phyloP scores from a whole-genome alignment of 139 green algal species.

The Tetratostichococcus sp. region DNA sequence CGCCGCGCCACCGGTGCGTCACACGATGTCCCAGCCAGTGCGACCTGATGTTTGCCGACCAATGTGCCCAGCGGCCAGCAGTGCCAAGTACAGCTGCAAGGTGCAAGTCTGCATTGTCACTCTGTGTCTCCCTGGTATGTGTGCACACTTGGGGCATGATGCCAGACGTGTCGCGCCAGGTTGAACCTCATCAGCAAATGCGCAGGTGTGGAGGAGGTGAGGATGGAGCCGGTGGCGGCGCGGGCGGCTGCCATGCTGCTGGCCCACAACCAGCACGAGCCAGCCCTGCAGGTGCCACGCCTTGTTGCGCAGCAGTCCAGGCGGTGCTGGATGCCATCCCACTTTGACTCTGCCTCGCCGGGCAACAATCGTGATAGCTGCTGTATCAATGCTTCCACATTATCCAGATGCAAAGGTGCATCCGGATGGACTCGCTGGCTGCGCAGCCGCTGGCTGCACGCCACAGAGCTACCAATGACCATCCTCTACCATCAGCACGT shows the following conservation, averaged over 20 bases:
- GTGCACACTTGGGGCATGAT: too few species aligned
- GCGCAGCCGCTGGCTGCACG: too few species aligned
- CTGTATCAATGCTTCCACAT: slow-evolving; percentile 21
- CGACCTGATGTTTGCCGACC: slow-evolving; percentile 24
- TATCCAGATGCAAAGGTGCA: slow-evolving; percentile 19
- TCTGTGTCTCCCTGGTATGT: background rate
- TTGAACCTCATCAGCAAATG: too few species aligned
- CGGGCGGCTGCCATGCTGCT: background rate
- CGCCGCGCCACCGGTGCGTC: slow-evolving; percentile 40
- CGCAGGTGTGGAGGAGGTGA: background rate
- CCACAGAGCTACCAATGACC: too few species aligned
- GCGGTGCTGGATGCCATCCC: background rate
- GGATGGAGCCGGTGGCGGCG: background rate
- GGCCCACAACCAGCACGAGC: background rate
- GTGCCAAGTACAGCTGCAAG: background rate
- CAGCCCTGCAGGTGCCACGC: background rate
- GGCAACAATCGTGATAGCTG: slow-evolving; percentile 14
- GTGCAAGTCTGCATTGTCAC: background rate
- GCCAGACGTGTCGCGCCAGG: too few species aligned
- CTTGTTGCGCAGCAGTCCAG: background rate
- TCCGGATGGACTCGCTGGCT: too few species aligned
- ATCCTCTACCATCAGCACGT: too few species aligned
- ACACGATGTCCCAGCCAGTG: slow-evolving; percentile 2
- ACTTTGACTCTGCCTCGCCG: slow-evolving; percentile 25
- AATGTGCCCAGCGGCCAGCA: background rate